These are phyloP conservation scores for Eucalyptus regnans DNA, from an alignment of 345 rosid genomes.

Conservation along the genomic window DNA sequence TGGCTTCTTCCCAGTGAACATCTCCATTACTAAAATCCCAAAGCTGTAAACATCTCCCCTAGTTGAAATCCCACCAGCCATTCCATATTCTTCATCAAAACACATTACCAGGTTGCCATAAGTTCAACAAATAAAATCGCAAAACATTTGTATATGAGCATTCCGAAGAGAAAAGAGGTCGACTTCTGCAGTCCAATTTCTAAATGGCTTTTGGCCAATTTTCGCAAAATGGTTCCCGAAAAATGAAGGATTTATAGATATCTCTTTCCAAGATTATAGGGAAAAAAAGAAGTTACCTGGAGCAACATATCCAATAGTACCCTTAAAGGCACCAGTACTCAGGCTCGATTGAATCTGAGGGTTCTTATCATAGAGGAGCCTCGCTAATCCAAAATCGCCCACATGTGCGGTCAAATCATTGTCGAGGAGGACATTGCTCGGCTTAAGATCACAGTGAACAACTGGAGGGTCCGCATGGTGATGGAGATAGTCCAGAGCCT, in stretches of 20 bases:
- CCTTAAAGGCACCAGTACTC: constrained; percentile 7
- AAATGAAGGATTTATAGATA: not conserved
- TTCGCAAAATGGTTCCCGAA: not conserved
- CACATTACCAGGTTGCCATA: not conserved
- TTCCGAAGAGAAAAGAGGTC: not conserved
- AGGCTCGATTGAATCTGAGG: not conserved
- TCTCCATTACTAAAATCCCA: constrained; percentile 22
- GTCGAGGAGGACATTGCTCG: constrained; percentile 35
- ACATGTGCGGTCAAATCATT: constrained; percentile 8
- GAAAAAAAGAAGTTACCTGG: constrained; percentile 1
- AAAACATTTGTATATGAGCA: not conserved
- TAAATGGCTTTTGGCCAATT: not conserved
- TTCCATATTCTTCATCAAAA: constrained; percentile 11
- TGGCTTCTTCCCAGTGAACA: constrained; percentile 13
- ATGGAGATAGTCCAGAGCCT: constrained; percentile 16
- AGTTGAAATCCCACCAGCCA: constrained; percentile 9
- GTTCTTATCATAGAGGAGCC: constrained; percentile 1
- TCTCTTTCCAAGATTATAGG: not conserved
- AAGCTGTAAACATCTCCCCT: constrained; percentile 22
- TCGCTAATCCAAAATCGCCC: constrained; percentile 21
- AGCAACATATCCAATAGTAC: constrained; percentile 11
- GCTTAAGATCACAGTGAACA: constrained; percentile 34
- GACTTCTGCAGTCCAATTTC: not conserved
- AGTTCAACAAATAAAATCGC: not conserved
- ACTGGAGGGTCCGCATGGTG: not conserved